Evolutionary conservation across 176 grass and related monocot species (phyloP), one percentile per base, ranked within the genome.

Genomic region (Raddia guianensis): DNA sequence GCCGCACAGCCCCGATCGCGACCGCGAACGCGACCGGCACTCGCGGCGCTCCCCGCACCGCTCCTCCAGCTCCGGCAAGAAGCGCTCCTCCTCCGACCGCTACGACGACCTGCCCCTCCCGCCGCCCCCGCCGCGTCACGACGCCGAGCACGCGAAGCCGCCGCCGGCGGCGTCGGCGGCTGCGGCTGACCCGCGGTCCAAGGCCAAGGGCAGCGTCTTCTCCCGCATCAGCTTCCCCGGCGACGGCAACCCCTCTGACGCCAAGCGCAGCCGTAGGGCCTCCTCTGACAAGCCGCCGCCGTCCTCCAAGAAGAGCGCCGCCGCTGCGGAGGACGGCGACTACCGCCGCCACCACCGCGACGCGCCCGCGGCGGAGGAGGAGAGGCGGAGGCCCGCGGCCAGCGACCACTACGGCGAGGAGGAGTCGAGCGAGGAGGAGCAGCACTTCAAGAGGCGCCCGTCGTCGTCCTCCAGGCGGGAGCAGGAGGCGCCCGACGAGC

Each of bases 201-300:
- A 91, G 79, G 86, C 87, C 5, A 99, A 99, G 72, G 90, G 75
- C 42, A 95, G 97, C 82, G 97, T 99, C 52, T 95, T 96, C 87
- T 91, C 93, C 49, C 90, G 97, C 74, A 96, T 99, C 86, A 93
- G 97, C 82, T 99, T 95, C 85, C 97, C 97, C 7, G 83, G 87
- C 64, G 83, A 72, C 12, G 71, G 19, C 32, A 81, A 85, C 56
- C 68, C 68, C 10, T 66, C 80, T 11, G 83, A 88, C 7, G 73
- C 87, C 55, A 95, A 95, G 90, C 91, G 75, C 90, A 91, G 81
- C 72, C 81, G 78, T 55, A 87, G 84, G 82, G 63, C 85, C 6
- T 87, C 86, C 62, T 86, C 66, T 37, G 86, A 82, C 65, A 89
- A 81, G 72, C 73, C 77, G 6, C 74, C 51, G 0, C 61, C 82